A percentile compares a stretch with the other conserved stretches of the same genome.
phyloP scores from a whole-genome alignment of 257 asterid genomes.

The Solanum dulcamara region DNA sequence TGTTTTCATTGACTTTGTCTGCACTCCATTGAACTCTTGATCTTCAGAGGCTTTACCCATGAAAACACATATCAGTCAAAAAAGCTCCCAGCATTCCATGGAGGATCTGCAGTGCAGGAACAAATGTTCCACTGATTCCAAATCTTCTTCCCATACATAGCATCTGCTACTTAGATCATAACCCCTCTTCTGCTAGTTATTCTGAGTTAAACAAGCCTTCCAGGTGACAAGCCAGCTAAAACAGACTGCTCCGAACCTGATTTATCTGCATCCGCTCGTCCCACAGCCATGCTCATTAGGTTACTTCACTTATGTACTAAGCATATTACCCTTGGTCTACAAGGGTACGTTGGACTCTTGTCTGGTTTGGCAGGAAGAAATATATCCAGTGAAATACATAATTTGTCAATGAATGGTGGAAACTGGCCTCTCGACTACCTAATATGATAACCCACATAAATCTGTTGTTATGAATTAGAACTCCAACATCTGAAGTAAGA shows the following conservation, averaged over 20 bases:
- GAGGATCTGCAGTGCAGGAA: not conserved
- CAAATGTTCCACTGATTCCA: not conserved
- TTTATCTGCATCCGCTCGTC: not conserved
- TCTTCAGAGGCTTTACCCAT: not conserved
- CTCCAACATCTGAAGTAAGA: not conserved
- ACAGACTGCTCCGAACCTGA: not conserved
- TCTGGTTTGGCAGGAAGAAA: not conserved
- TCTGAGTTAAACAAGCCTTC: not conserved
- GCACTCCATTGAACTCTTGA: not conserved
- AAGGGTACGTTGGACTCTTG: not conserved
- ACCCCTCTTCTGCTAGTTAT: not conserved
- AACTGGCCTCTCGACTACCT: not conserved
- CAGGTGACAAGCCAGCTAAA: not conserved
- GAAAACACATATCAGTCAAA: not conserved
- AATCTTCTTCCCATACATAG: not conserved
- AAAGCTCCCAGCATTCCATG: not conserved
- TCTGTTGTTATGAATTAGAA: not conserved
- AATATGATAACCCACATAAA: not conserved
- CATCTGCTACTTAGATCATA: not conserved
- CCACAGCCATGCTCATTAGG: not conserved
- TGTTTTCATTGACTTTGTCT: not conserved
- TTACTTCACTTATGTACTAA: not conserved
- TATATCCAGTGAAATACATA: not conserved
- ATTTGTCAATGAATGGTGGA: not conserved
- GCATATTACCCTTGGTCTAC: not conserved